A percentile compares a stretch with the other conserved stretches of the same genome.
phyloP scores from a whole-genome alignment of 495 filamentous ascomycete genomes.

The Annulohypoxylon stygium region DNA sequence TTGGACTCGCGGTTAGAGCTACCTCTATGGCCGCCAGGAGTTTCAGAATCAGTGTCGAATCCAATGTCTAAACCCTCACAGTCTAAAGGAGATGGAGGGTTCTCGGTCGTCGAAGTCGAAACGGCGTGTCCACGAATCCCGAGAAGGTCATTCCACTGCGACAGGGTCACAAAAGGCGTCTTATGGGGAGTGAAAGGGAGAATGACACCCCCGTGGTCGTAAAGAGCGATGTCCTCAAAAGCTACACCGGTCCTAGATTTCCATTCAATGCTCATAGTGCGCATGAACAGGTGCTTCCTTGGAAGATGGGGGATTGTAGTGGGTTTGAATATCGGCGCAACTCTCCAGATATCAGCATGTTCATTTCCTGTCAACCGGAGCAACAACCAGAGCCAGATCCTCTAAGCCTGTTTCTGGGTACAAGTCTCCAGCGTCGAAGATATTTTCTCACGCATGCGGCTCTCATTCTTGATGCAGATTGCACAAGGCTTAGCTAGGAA shows the following conservation, averaged over 20 bases:
- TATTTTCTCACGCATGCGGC: background rate
- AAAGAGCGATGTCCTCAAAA: background rate
- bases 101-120: background rate
- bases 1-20: too few relatives aligned
- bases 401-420: background rate
- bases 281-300: background rate
- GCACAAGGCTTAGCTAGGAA: slow-evolving; percentile 28
- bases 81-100: background rate
- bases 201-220: background rate
- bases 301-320: slow-evolving; percentile 4
- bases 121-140: background rate
- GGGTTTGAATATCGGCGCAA: background rate
- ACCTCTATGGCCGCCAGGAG: too few relatives aligned
- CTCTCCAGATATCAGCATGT: slow-evolving; percentile 20
- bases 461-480: background rate
- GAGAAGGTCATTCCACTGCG: slow-evolving; percentile 18
- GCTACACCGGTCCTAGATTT: slow-evolving; percentile 17
- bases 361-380: slow-evolving; percentile 6
- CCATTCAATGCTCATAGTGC: slow-evolving; percentile 25
- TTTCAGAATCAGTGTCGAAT: background rate
- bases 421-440: background rate
- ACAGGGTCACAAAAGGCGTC: background rate
- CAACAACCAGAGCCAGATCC: background rate
- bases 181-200: slow-evolving; percentile 15
- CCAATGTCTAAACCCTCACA: background rate